A percentile compares a stretch with the other conserved stretches of the same genome.
Evolutionary conservation across 176 grass and related monocot species (phyloP).

Genomic region (Avena insularis): DNA sequence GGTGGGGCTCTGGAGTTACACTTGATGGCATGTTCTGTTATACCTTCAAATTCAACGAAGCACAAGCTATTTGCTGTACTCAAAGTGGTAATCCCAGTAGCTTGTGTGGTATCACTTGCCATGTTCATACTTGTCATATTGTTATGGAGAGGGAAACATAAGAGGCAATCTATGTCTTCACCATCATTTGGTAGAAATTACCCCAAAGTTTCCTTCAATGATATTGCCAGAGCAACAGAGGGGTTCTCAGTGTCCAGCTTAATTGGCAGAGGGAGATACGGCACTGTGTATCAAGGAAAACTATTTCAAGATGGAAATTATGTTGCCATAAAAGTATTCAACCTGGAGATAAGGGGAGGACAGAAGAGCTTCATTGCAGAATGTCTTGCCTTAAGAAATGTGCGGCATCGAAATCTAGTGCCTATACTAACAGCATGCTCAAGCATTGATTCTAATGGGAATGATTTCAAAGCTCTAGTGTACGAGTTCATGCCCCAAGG

Average conservation of each 20-base stretch:
- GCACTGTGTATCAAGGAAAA: slow-evolving; percentile 44
- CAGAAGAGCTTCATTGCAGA: slow-evolving; percentile 50
- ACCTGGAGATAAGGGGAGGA: slow-evolving; percentile 20
- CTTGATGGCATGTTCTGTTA: not conserved
- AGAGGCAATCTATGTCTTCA: not conserved
- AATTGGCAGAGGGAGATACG: slow-evolving; percentile 14
- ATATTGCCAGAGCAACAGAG: slow-evolving; percentile 44
- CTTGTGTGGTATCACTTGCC: slow-evolving; percentile 9
- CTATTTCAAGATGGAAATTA: not conserved
- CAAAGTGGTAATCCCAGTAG: slow-evolving; percentile 32
- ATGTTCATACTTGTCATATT: not conserved
- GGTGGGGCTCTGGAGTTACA: slow-evolving; percentile 25
- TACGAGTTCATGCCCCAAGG: slow-evolving; percentile 45
- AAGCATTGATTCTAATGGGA: slow-evolving; percentile 31
- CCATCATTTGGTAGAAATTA: not conserved
- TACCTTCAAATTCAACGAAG: not conserved
- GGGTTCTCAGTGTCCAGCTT: slow-evolving; percentile 20
- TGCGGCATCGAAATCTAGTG: slow-evolving; percentile 52
- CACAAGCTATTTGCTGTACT: not conserved
- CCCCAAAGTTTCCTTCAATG: slow-evolving; percentile 37
- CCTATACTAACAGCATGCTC: slow-evolving; percentile 46
- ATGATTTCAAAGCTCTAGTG: slow-evolving; percentile 54
- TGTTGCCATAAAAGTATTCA: slow-evolving; percentile 52
- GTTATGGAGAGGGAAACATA: not conserved
- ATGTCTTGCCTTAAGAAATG: slow-evolving; percentile 43